These are phyloP conservation scores for Chlorophyllum brunneum DNA, from an alignment of 768 basidiomycete genomes.

Conservation along the genomic window DNA sequence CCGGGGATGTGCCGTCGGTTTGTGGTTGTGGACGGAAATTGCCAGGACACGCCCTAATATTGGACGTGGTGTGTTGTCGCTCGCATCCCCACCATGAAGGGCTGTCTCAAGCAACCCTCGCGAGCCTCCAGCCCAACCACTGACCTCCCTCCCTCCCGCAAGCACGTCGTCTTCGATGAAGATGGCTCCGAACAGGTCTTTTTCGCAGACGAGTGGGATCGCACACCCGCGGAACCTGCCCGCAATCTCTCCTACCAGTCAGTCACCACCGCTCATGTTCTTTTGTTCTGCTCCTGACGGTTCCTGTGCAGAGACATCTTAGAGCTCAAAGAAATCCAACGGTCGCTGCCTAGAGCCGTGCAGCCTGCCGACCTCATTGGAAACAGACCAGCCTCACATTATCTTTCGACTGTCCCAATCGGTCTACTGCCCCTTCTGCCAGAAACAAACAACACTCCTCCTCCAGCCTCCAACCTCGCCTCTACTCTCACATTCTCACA, in stretches of 20 bases:
- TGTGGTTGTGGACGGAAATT: constrained; percentile 6
- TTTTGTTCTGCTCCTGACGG: constrained; percentile 1
- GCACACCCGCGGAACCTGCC: constrained; percentile 65
- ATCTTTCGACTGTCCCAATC: constrained; percentile 56
- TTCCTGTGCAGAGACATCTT: constrained; percentile 48
- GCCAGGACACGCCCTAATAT: not conserved
- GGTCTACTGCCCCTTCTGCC: constrained; percentile 55
- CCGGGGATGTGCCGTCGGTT: constrained; percentile 1
- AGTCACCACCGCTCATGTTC: constrained; percentile 27
- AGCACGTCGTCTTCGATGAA: constrained; percentile 61
- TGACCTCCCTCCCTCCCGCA: constrained; percentile 25
- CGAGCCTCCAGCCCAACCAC: constrained; percentile 20
- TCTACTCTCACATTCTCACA: constrained; percentile 9
- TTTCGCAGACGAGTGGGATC: constrained; percentile 76
- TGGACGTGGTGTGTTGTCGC: not conserved
- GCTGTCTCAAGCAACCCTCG: constrained; percentile 31
- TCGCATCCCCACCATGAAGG: constrained; percentile 26
- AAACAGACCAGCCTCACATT: constrained; percentile 35
- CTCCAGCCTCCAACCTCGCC: constrained; percentile 10
- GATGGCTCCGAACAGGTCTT: constrained; percentile 54
- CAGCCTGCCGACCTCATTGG: constrained; percentile 43
- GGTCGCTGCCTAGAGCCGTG: constrained; percentile 55
- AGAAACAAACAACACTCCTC: constrained; percentile 18
- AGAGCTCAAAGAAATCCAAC: constrained; percentile 67
- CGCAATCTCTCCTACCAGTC: constrained; percentile 63